These are phyloP conservation scores for Fusarium buharicum DNA, from an alignment of 2,329 filamentous ascomycete species.

Conservation along the genomic window DNA sequence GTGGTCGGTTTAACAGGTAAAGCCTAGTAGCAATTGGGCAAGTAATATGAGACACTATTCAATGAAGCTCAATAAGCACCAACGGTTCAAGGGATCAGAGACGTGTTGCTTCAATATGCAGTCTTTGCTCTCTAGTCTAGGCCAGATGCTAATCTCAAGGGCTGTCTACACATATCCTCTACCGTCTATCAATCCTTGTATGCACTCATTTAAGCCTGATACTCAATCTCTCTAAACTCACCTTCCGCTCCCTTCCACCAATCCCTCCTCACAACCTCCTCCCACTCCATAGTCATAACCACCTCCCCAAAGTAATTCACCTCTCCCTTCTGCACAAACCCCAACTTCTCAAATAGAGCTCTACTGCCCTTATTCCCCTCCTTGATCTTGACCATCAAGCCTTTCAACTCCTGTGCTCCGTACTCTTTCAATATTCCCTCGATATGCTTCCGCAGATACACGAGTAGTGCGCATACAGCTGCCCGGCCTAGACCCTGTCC, in stretches of 20 bases:
- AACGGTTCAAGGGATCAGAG: no score
- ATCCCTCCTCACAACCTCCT: conserved; percentile 33
- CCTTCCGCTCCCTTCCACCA: conserved; percentile 38
- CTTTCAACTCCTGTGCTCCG: conserved; percentile 35
- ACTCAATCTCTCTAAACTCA: conserved; percentile 42
- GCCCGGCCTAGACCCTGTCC: conserved; percentile 72
- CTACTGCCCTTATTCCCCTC: conserved; percentile 64
- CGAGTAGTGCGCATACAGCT: conserved; percentile 73
- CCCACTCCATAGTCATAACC: conserved; percentile 58
- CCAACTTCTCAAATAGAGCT: conserved; percentile 62
- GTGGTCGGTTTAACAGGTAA: no score
- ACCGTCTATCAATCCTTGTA: not conserved
- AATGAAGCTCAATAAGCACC: no score
- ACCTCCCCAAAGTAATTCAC: conserved; percentile 71
- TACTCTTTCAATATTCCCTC: conserved; percentile 63
- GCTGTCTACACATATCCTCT: not conserved
- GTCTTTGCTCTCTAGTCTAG: not conserved
- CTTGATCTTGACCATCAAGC: conserved; percentile 68
- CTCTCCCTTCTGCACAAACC: conserved; percentile 61
- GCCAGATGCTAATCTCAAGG: not conserved
- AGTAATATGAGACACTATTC: no score
- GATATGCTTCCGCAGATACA: conserved; percentile 70
- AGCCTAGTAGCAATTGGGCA: no score
- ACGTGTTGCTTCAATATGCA: no score
- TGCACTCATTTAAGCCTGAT: conserved; percentile 18